Conservation (phyloP, 225 moss, liverwort and hornwort genomes). For the Sphagnum tenellum region DNA sequence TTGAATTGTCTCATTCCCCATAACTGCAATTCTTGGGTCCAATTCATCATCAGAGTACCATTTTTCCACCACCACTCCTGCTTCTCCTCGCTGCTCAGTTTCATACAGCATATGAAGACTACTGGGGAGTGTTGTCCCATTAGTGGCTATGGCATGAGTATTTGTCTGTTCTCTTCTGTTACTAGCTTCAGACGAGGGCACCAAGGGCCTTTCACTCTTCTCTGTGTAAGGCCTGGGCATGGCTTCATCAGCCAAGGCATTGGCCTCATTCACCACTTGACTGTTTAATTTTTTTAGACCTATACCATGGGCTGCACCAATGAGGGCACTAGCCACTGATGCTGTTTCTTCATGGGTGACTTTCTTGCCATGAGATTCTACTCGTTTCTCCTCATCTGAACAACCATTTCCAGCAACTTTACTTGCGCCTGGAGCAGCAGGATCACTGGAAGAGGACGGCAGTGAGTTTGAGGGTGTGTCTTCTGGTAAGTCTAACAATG, state of each 20-base stretch:
- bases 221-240: constrained; percentile 6
- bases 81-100: constrained; percentile 9
- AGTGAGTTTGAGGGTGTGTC: constrained; percentile 33
- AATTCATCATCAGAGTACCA: constrained; percentile 30
- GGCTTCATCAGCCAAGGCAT: constrained; percentile 21
- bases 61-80: constrained; percentile 9
- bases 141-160: constrained; percentile 4
- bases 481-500: constrained; percentile 45
- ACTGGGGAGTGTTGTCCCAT: constrained; percentile 21
- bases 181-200: constrained; percentile 16
- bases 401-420: constrained; percentile 7
- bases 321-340: background rate
- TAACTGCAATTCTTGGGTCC: constrained; percentile 13
- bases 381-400: constrained; percentile 18
- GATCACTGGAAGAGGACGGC: constrained; percentile 4
- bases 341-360: constrained; percentile 9
- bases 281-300: constrained; percentile 6
- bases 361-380: constrained; percentile 19
- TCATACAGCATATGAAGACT: constrained; percentile 19
- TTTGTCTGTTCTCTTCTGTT: constrained; percentile 24
- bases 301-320: constrained; percentile 14
- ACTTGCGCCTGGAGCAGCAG: constrained; percentile 15
- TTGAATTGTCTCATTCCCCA: constrained; percentile 26
- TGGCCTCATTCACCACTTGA: constrained; percentile 16
- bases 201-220: constrained; percentile 12